Conservation (phyloP, 495 filamentous ascomycete genomes). For the Staphylotrichum tortipilum region DNA sequence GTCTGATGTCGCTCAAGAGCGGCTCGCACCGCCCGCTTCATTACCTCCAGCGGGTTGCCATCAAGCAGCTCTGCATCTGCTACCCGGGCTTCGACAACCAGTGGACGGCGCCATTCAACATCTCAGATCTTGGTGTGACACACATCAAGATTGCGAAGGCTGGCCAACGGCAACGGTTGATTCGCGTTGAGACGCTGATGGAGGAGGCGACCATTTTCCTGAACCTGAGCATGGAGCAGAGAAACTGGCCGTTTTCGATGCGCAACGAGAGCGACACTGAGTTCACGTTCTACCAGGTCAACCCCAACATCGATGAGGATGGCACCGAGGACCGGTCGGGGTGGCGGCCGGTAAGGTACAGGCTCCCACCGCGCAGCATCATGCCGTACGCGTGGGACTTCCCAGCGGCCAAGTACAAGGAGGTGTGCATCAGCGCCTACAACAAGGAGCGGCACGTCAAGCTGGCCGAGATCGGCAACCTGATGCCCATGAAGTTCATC, state of each 20-base stretch:
- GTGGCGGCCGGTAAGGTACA: constrained; percentile 85
- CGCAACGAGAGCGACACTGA: constrained; percentile 94
- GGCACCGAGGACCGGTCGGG: constrained; percentile 71
- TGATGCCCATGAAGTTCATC: constrained; percentile 71
- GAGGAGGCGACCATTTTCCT: constrained; percentile 89
- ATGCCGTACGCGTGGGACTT: constrained; percentile 99
- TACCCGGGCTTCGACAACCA: constrained; percentile 94
- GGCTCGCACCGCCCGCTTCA: constrained; percentile 75
- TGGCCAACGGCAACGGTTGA: constrained; percentile 78
- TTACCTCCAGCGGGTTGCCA: constrained; percentile 66
- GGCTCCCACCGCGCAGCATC: constrained; percentile 88
- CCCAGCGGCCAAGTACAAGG: constrained; percentile 91
- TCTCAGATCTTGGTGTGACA: constrained; percentile 81
- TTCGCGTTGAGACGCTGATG: constrained; percentile 81
- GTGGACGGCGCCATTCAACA: constrained; percentile 97
- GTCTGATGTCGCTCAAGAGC: constrained; percentile 63
- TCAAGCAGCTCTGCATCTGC: constrained; percentile 86
- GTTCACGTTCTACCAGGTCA: constrained; percentile 87
- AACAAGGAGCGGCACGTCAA: constrained; percentile 82
- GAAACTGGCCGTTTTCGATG: constrained; percentile 97
- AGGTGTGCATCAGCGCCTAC: constrained; percentile 71
- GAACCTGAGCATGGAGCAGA: constrained; percentile 79
- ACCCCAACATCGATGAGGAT: constrained; percentile 65
- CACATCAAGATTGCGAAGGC: constrained; percentile 90
- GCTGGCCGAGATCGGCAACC: constrained; percentile 90